Evolutionary conservation across 1,284 basidiomycete species (phyloP).

Genomic region (Volvariella surrecta): DNA sequence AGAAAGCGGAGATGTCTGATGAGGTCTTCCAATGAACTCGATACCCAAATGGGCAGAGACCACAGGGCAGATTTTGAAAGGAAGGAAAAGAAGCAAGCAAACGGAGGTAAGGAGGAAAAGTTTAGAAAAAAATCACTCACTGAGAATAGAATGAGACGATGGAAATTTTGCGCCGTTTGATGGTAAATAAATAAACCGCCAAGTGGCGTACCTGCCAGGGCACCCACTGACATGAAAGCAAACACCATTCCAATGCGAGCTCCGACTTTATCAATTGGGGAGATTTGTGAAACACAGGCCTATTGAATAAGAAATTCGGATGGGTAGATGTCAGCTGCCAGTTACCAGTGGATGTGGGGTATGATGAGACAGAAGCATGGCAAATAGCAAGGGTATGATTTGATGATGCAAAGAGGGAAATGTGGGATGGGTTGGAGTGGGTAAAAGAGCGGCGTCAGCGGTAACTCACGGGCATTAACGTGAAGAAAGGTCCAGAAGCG

Average conservation of each 20-base stretch:
- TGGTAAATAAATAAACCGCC: slow-evolving; percentile 1
- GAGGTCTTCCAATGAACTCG: too few species aligned
- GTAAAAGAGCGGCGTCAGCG: background rate
- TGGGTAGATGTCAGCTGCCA: too few species aligned
- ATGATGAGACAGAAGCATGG: background rate
- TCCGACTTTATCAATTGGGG: slow-evolving; percentile 1
- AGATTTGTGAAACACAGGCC: slow-evolving; percentile 1
- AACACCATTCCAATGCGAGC: slow-evolving; percentile 1
- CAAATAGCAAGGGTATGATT: background rate
- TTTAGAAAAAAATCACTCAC: too few species aligned
- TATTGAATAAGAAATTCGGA: background rate
- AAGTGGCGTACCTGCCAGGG: background rate
- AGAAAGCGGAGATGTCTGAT: background rate
- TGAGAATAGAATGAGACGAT: slow-evolving; percentile 1
- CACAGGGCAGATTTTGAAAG: background rate
- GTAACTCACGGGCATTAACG: background rate
- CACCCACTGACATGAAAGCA: slow-evolving; percentile 1
- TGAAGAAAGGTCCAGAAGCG: slow-evolving; percentile 1
- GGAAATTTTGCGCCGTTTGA: background rate
- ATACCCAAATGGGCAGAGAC: background rate
- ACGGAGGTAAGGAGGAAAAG: background rate
- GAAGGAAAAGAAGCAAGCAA: background rate
- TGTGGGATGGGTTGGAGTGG: background rate
- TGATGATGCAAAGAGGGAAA: background rate
- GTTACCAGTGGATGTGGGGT: too few species aligned